Percentiles rank a stretch among this genome's conserved stretches.
Evolutionary conservation across 176 grass and related monocot species (phyloP).

Genomic region (Oryza nivara): DNA sequence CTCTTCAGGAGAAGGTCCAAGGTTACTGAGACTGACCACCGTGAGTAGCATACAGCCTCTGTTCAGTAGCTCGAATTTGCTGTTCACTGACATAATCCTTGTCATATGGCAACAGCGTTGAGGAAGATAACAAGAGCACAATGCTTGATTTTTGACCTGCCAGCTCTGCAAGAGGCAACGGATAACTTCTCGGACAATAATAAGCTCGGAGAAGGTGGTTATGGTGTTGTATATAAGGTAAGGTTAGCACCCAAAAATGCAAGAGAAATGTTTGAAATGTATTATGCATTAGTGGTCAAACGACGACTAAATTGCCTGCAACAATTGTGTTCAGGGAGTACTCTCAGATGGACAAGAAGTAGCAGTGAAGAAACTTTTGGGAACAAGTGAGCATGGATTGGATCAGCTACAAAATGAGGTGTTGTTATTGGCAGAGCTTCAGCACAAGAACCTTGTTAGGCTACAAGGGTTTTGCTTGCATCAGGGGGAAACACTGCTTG

Average conservation of each 20-base stretch:
- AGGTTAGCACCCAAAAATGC: too few relatives aligned
- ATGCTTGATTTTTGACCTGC: conserved; percentile 49
- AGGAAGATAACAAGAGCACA: conserved; percentile 50
- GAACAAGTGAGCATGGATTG: conserved; percentile 15
- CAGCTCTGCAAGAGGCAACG: conserved; percentile 44
- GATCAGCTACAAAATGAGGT: conserved; percentile 52
- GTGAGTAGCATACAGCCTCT: conserved; percentile 32
- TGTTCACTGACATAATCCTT: conserved; percentile 29
- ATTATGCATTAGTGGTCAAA: too few relatives aligned
- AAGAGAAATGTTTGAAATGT: background rate
- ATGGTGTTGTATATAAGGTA: conserved; percentile 56
- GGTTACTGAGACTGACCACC: background rate
- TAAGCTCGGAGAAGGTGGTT: conserved; percentile 59
- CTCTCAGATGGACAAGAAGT: conserved; percentile 42
- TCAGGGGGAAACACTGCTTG: conserved; percentile 15
- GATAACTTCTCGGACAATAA: conserved; percentile 49
- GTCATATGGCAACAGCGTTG: conserved; percentile 19
- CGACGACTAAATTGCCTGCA: background rate
- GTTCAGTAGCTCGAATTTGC: background rate
- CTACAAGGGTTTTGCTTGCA: conserved; percentile 49
- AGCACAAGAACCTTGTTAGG: conserved; percentile 58
- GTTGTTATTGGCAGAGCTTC: conserved; percentile 40
- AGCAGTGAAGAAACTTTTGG: conserved; percentile 53
- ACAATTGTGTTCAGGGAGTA: conserved; percentile 34
- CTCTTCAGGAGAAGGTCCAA: conserved; percentile 35